phyloP scores from a whole-genome alignment of 345 rosid genomes.

The Arabis alpina region DNA sequence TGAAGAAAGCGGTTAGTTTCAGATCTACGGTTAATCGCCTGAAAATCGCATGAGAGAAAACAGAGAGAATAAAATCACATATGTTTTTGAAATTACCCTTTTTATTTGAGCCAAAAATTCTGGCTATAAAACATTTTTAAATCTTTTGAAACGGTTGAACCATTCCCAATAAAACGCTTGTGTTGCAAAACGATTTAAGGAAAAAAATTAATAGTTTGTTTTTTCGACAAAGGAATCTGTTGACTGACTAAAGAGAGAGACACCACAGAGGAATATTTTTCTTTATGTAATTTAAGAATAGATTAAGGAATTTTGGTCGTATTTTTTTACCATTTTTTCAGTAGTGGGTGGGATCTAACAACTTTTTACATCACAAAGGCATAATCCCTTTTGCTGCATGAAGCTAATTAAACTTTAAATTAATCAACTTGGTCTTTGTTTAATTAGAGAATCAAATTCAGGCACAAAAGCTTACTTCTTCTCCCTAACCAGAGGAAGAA shows the following conservation, averaged over 20 bases:
- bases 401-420: background rate
- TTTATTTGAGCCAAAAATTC: too few relatives aligned
- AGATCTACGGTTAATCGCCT: too few relatives aligned
- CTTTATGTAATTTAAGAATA: background rate
- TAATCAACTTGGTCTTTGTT: background rate
- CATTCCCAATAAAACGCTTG: too few relatives aligned
- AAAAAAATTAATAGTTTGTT: too few relatives aligned
- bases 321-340: background rate
- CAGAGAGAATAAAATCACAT: too few relatives aligned
- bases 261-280: background rate
- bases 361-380: background rate
- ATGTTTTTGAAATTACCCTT: too few relatives aligned
- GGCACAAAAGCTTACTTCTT: background rate
- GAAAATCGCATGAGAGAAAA: too few relatives aligned
- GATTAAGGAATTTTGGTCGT: conserved; percentile 16
- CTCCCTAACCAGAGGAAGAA: background rate
- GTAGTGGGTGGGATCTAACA: conserved; percentile 11
- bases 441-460: background rate
- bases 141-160: too few relatives aligned
- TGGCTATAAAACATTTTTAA: too few relatives aligned
- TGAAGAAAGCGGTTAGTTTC: too few relatives aligned
- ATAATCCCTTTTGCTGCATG: background rate
- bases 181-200: too few relatives aligned
- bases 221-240: too few relatives aligned
- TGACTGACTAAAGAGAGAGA: background rate